Percentiles rank a stretch among this genome's conserved stretches.
phyloP scores from a whole-genome alignment of 1,284 basidiomycete species.

The Agroathelia rolfsii region DNA sequence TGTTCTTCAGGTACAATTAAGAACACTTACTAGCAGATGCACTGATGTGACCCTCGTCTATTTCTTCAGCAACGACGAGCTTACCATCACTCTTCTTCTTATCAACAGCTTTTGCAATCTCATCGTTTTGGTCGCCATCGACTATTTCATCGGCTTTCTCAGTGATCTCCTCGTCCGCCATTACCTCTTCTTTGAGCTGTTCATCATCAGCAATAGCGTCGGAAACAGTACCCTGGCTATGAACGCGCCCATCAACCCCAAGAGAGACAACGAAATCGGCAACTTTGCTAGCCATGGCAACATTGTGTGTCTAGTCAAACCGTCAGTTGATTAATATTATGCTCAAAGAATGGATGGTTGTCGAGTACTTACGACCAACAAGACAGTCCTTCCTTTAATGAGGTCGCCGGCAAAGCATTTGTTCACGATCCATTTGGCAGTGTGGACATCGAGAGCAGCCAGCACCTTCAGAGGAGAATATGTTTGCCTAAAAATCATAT shows the following conservation, averaged over 20 bases:
- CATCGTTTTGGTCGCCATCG: constrained; percentile 16
- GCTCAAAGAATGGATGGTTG: constrained; percentile 2
- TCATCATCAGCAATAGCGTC: constrained; percentile 32
- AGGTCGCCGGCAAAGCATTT: constrained; percentile 53
- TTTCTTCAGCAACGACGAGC: constrained; percentile 51
- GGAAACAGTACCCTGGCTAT: constrained; percentile 36
- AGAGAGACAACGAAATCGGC: constrained; percentile 57
- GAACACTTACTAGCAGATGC: constrained; percentile 25
- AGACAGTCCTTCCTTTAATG: constrained; percentile 48
- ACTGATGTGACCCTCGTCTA: constrained; percentile 47
- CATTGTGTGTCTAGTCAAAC: constrained; percentile 53
- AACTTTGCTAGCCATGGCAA: constrained; percentile 53
- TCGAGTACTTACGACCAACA: constrained; percentile 46
- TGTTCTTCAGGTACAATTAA: background rate
- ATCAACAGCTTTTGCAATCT: constrained; percentile 21
- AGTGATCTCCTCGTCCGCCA: constrained; percentile 28
- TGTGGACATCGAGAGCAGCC: constrained; percentile 50
- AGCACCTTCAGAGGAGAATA: constrained; percentile 22
- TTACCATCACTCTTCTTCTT: constrained; percentile 27
- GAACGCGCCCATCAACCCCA: constrained; percentile 38
- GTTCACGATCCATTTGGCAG: constrained; percentile 54
- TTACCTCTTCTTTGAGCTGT: constrained; percentile 28
- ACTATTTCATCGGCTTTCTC: constrained; percentile 27
- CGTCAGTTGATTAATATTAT: constrained; percentile 4
- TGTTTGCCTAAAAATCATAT: background rate